Percentiles rank a stretch among this genome's conserved stretches.
phyloP scores from a whole-genome alignment of 2,329 filamentous ascomycete genomes.

The Penicillium sp. region DNA sequence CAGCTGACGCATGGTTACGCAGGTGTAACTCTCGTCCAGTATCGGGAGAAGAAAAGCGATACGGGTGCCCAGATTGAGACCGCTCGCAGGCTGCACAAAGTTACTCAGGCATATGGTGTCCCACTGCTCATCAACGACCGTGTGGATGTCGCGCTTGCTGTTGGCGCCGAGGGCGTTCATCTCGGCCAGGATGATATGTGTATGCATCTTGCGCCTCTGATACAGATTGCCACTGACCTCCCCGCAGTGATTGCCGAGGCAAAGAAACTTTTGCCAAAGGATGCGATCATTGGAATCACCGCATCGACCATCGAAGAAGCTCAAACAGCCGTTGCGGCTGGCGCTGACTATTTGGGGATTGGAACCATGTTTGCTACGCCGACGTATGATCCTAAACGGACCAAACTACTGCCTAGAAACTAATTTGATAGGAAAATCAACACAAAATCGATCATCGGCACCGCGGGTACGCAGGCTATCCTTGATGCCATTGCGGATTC shows the following conservation, averaged over 20 bases:
- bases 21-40: slow-evolving; percentile 82
- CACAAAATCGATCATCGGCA: slow-evolving; percentile 79
- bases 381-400: slow-evolving; percentile 60
- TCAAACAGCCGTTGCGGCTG: slow-evolving; percentile 69
- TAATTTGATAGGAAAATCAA: slow-evolving; percentile 71
- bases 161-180: slow-evolving; percentile 89
- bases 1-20: slow-evolving; percentile 29
- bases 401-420: neutral
- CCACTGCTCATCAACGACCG: slow-evolving; percentile 93
- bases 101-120: slow-evolving; percentile 70
- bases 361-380: slow-evolving; percentile 86
- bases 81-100: slow-evolving; percentile 70
- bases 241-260: slow-evolving; percentile 65
- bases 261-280: slow-evolving; percentile 71
- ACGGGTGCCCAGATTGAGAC: slow-evolving; percentile 70
- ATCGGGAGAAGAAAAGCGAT: slow-evolving; percentile 84
- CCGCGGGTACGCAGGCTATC: slow-evolving; percentile 71
- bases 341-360: slow-evolving; percentile 90
- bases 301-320: slow-evolving; percentile 78
- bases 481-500: slow-evolving; percentile 62
- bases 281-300: slow-evolving; percentile 87
- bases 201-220: slow-evolving; percentile 42
- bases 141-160: slow-evolving; percentile 83
- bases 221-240: slow-evolving; percentile 8
- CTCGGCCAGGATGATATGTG: slow-evolving; percentile 93